Percentiles rank a stretch among this genome's conserved stretches.
These are phyloP conservation scores for Litchi chinensis DNA, from an alignment of 345 rosid genomes.

Conservation along the genomic window DNA sequence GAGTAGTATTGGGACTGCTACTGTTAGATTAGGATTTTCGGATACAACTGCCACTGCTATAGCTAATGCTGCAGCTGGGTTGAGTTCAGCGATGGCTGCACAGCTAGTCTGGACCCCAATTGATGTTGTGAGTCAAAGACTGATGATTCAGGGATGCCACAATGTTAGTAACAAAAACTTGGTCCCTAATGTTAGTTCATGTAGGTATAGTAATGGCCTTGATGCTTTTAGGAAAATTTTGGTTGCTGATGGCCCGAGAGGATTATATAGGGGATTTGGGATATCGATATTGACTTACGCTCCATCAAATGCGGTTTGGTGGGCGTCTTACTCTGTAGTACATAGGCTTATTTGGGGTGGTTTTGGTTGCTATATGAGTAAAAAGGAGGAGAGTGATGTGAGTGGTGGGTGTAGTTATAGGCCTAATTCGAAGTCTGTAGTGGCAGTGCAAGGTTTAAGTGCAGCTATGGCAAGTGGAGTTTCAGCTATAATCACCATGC, in stretches of 20 bases:
- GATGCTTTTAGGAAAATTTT: slow-evolving; percentile 84
- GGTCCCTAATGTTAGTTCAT: slow-evolving; percentile 34
- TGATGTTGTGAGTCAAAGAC: slow-evolving; percentile 91
- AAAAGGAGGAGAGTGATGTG: slow-evolving; percentile 28
- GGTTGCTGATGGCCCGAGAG: slow-evolving; percentile 68
- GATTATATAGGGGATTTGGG: slow-evolving; percentile 94
- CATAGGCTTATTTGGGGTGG: slow-evolving; percentile 64
- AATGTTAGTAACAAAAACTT: slow-evolving; percentile 28
- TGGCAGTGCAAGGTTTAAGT: slow-evolving; percentile 68
- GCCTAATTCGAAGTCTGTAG: slow-evolving; percentile 43
- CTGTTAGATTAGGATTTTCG: slow-evolving; percentile 70
- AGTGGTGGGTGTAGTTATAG: slow-evolving; percentile 26
- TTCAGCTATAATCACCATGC: slow-evolving; percentile 80
- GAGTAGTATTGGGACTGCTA: slow-evolving; percentile 70
- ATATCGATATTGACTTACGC: slow-evolving; percentile 92
- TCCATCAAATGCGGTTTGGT: slow-evolving; percentile 95
- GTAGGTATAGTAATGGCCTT: slow-evolving; percentile 64
- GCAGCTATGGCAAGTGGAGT: slow-evolving; percentile 87
- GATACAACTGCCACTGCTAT: slow-evolving; percentile 67
- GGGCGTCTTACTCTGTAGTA: slow-evolving; percentile 93
- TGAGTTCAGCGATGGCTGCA: slow-evolving; percentile 90
- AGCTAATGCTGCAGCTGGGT: slow-evolving; percentile 83
- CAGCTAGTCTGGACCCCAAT: slow-evolving; percentile 90
- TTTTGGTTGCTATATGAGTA: slow-evolving; percentile 34
- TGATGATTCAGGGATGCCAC: slow-evolving; percentile 76